These are phyloP conservation scores for Hyparrhenia diplandra DNA, from an alignment of 176 grass and related monocot species.

Conservation along the genomic window DNA sequence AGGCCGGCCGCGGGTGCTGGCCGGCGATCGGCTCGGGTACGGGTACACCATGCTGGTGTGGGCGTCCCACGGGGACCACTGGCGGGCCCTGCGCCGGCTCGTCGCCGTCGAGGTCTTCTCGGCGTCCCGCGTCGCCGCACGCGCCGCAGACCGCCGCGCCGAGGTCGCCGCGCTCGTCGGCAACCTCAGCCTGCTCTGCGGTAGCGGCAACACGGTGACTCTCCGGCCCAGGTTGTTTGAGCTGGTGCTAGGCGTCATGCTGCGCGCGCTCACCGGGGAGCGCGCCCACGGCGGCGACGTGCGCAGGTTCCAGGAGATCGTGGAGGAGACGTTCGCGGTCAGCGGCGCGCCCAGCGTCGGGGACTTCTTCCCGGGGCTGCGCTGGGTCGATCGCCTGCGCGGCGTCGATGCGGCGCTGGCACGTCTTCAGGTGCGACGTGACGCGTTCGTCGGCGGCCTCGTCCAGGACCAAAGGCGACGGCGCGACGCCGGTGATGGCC, in stretches of 20 bases:
- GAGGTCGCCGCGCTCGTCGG: conserved; percentile 34
- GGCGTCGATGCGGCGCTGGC: not conserved
- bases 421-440: not conserved
- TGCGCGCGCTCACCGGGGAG: conserved; percentile 18
- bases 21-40: conserved; percentile 32
- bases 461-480: no score
- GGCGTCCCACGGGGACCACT: conserved; percentile 42
- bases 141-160: conserved; percentile 24
- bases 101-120: conserved; percentile 47
- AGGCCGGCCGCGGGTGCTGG: conserved; percentile 39
- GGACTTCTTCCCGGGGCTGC: conserved; percentile 42
- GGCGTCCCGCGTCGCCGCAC: conserved; percentile 29
- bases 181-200: no score
- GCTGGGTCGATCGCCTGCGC: conserved; percentile 30
- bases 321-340: conserved; percentile 25
- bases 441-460: no score
- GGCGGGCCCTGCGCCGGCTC: conserved; percentile 61
- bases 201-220: no score
- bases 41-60: conserved; percentile 25
- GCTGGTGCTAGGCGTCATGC: conserved; percentile 36
- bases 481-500: no score
- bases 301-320: conserved; percentile 26
- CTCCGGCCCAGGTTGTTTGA: conserved; percentile 25
- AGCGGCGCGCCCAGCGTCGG: conserved; percentile 33
- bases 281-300: not conserved